Evolutionary conservation across 805 yeast genomes (phyloP), one percentile per base, ranked within the genome.

Genomic region (Pichia occidentalis): DNA sequence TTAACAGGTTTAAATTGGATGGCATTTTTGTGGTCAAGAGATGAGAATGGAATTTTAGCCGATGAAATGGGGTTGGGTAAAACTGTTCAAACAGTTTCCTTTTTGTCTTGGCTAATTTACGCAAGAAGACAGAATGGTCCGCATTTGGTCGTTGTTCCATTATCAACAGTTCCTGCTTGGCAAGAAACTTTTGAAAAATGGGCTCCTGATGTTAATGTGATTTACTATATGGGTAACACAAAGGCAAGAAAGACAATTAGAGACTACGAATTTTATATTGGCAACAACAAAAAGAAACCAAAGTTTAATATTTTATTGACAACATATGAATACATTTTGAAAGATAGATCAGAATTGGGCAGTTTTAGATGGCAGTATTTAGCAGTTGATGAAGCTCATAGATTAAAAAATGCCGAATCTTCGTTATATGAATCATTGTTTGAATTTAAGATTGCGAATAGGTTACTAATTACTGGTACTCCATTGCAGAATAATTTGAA

Each of bases 21-120:
- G 98, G 98, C 98, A 0, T 92, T 90, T 58, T 66, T 92, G 44
- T 92, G 98, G 98, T 85, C 95, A 4, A 75, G 97, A 53, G 85
- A 90, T 60, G 97, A 92, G 64, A 92, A 92, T 60, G 97, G 98
- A 39, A 92, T 92, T 35, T 66, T 92, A 29, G 98, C 98, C 4
- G 98, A 92, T 66, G 98, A 92, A 61, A 92, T 92, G 98, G 98
- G 98, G 39, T 71, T 92, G 38, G 98, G 98, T 46, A 92, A 92
- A 56, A 92, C 98, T 8, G 96, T 92, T 12, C 98, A 92, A 62
- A 92, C 97, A 0, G 95, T 92, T 11, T 74, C 95, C 3, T 92
- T 92, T 54, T 67, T 92, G 46, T 83, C 95, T 32, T 92, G 98
- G 97, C 71, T 92, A 35, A 77, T 92, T 27, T 92, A 83, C 59